Conservation (phyloP, 495 filamentous ascomycete genomes). For the Lasiosphaeria ovina region DNA sequence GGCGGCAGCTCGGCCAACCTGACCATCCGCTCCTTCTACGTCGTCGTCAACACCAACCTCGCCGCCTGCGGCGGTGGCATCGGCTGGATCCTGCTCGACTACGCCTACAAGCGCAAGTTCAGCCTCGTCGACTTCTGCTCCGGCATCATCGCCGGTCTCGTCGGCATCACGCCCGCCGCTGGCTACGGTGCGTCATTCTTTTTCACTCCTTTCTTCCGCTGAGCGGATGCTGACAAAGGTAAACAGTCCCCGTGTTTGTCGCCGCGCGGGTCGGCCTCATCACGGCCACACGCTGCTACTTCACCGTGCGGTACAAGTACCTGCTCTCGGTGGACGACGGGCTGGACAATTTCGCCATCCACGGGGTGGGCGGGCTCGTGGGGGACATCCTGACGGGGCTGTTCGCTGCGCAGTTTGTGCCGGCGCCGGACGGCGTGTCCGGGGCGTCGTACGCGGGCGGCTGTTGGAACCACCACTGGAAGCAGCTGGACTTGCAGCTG, state of each 20-base stretch:
- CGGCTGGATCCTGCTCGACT: slow-evolving; percentile 87
- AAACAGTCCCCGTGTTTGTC: slow-evolving; percentile 65
- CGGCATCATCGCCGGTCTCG: slow-evolving; percentile 80
- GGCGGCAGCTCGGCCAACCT: slow-evolving; percentile 87
- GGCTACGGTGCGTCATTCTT: slow-evolving; percentile 38
- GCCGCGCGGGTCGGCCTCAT: slow-evolving; percentile 78
- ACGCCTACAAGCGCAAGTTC: slow-evolving; percentile 79
- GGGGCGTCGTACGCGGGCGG: slow-evolving; percentile 56
- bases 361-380: slow-evolving; percentile 72
- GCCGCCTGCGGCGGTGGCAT: slow-evolving; percentile 77
- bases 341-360: slow-evolving; percentile 78
- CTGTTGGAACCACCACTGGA: slow-evolving; percentile 51
- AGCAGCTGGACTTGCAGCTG: slow-evolving; percentile 75
- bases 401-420: slow-evolving; percentile 61
- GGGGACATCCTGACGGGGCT: slow-evolving; percentile 75
- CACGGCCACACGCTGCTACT: slow-evolving; percentile 80
- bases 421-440: slow-evolving; percentile 67
- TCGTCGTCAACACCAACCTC: slow-evolving; percentile 90
- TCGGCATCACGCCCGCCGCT: slow-evolving; percentile 81
- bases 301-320: slow-evolving; percentile 84
- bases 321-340: slow-evolving; percentile 72
- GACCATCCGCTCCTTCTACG: slow-evolving; percentile 84
- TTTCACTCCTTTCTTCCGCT: not conserved
- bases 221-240: not conserved
- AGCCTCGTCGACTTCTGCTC: slow-evolving; percentile 97